Evolutionary conservation across 73 alveolate species (phyloP).

Genomic region (Blepharisma stoltei): DNA sequence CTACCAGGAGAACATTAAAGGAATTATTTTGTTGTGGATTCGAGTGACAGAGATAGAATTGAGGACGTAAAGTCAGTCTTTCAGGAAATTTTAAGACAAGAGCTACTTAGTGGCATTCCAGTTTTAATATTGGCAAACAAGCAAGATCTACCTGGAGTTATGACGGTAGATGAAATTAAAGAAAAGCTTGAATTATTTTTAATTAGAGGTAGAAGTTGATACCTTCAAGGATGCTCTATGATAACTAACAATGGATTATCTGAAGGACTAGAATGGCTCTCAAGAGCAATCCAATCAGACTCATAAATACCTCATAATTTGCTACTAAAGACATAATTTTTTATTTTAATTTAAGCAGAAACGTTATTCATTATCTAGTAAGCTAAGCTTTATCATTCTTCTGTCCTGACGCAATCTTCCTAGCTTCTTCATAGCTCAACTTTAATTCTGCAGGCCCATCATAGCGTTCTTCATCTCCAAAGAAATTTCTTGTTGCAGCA

Average conservation of each 20-base stretch:
- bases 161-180: constrained; percentile 15
- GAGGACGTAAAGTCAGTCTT: constrained; percentile 39
- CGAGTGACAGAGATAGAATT: constrained; percentile 45
- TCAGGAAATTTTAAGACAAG: constrained; percentile 33
- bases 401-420: background rate
- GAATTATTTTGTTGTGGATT: constrained; percentile 49
- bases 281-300: too few relatives aligned
- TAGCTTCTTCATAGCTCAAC: constrained; percentile 3
- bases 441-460: background rate
- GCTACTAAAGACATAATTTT: too few relatives aligned
- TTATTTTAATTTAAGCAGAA: too few relatives aligned
- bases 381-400: too few relatives aligned
- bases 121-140: constrained; percentile 49
- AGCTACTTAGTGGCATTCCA: constrained; percentile 39
- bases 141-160: constrained; percentile 44
- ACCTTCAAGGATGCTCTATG: too few relatives aligned
- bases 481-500: background rate
- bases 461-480: background rate
- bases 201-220: too few relatives aligned
- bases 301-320: too few relatives aligned
- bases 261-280: too few relatives aligned
- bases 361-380: too few relatives aligned
- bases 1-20: constrained; percentile 43
- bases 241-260: too few relatives aligned
- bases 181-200: constrained; percentile 20